These are phyloP conservation scores for Aspergillus sclerotiicarbonarius DNA, from an alignment of 495 filamentous ascomycete genomes.

Conservation along the genomic window DNA sequence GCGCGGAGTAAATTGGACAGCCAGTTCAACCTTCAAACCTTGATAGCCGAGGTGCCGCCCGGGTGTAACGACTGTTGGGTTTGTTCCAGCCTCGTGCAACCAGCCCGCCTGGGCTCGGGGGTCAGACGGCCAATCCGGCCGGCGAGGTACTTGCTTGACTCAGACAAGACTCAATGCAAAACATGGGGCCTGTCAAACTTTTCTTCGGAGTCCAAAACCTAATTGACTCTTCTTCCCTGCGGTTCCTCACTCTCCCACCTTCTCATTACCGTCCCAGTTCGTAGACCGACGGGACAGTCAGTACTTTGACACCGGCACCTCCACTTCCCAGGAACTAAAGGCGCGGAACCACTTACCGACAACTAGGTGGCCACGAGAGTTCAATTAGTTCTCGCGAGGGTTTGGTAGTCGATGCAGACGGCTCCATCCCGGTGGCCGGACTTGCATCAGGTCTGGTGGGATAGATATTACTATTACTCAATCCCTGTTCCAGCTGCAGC, in stretches of 20 bases:
- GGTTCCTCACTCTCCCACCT: too few species aligned
- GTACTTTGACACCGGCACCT: too few species aligned
- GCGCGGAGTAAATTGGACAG: not conserved
- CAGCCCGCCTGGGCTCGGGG: not conserved
- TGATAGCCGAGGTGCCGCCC: not conserved
- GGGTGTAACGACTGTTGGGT: not conserved
- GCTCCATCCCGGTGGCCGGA: not conserved
- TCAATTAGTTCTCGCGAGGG: not conserved
- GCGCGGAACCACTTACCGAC: constrained; percentile 24
- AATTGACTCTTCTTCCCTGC: not conserved
- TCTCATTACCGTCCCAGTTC: too few species aligned
- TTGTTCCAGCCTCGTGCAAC: constrained; percentile 1
- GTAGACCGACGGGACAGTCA: too few species aligned
- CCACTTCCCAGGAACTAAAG: constrained; percentile 4
- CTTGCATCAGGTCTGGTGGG: constrained; percentile 5
- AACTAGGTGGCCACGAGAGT: not conserved
- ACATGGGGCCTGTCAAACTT: not conserved
- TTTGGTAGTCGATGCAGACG: not conserved
- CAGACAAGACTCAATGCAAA: not conserved
- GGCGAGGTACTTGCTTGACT: too few species aligned
- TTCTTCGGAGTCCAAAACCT: not conserved
- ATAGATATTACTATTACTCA: not conserved
- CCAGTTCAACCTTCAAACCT: not conserved
- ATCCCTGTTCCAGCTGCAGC: constrained; percentile 15
- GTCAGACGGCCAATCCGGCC: not conserved